These are phyloP conservation scores for Fomitopsis pulvina DNA, from an alignment of 768 basidiomycete species.

Conservation along the genomic window DNA sequence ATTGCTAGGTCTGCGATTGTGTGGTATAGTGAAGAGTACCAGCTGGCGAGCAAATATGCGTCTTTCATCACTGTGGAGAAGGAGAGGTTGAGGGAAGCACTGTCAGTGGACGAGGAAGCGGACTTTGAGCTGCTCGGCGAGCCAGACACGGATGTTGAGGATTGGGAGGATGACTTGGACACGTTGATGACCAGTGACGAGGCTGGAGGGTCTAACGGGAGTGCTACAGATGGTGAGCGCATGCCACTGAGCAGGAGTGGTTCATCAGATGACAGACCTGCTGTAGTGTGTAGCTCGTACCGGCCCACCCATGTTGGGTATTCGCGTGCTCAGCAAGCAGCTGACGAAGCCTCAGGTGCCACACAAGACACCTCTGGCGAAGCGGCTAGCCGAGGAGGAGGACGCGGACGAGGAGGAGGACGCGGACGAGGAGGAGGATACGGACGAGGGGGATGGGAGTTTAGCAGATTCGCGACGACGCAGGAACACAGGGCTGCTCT, in stretches of 20 bases:
- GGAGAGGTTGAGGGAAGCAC: slow-evolving; percentile 8
- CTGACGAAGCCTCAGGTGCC: no score
- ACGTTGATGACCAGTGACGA: not conserved
- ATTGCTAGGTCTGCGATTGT: slow-evolving; percentile 33
- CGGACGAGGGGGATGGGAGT: not conserved
- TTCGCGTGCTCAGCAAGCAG: not conserved
- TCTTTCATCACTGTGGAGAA: slow-evolving; percentile 52
- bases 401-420: no score
- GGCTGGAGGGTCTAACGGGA: not conserved
- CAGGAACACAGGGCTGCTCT: not conserved
- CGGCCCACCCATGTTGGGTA: not conserved
- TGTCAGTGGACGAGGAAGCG: not conserved
- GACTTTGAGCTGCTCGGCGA: not conserved
- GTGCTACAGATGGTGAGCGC: not conserved
- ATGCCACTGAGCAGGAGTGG: no score
- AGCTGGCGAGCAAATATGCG: slow-evolving; percentile 44
- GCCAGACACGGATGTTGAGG: not conserved
- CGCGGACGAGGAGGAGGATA: not conserved
- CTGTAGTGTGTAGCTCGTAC: not conserved
- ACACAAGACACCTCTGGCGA: no score
- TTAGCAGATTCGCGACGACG: not conserved
- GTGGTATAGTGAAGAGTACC: slow-evolving; percentile 43
- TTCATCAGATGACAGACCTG: no score
- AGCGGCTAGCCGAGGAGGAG: no score
- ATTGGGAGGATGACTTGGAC: not conserved